Evolutionary conservation across 192 early-diverging fungal genomes (phyloP), one percentile per base, ranked within the genome.

Genomic region (Entrophospora sp.): DNA sequence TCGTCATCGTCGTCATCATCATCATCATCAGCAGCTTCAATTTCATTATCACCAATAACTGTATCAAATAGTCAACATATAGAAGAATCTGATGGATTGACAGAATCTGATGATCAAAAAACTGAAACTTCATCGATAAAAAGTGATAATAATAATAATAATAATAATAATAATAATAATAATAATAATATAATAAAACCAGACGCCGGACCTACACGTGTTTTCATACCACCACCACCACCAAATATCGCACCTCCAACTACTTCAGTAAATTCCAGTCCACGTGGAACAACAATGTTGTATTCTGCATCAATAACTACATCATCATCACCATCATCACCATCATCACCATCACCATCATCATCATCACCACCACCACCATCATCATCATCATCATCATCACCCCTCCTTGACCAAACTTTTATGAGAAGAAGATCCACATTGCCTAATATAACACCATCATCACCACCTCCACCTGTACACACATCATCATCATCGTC

Each of bases 201-300:
- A 7, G 18, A 18, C 9, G 51, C 7, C 28, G 8, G 24, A 30
- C 61, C 1, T 25, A 66, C 10, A 40, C 18, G 42, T 66, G 49
- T 9, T 55, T 5, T 14, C 20, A 22, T 55, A 55, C 64, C 28
- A 30, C 38, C 3, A 42, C 51, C 16, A 66, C 64, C 3, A 55
- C 51, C n/a, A 66, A 43, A 32, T 66, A 49, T 0, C 55, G 64
- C 51, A 43, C 13, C 6, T 66, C 64, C n/a, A n/a, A n/a, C n/a
- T n/a, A n/a, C n/a, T n/a, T n/a, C n/a, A n/a, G n/a, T n/a, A n/a
- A n/a, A n/a, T n/a, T n/a, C n/a, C n/a, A n/a, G n/a, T n/a, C n/a
- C n/a, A n/a, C n/a, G n/a, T n/a, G n/a, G n/a, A n/a, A n/a, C n/a
- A n/a, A n/a, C n/a, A n/a, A n/a, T n/a, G n/a, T n/a, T n/a, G n/a